These are phyloP conservation scores for Ceratonia siliqua DNA, from an alignment of 306 rosid genomes.

Conservation along the genomic window DNA sequence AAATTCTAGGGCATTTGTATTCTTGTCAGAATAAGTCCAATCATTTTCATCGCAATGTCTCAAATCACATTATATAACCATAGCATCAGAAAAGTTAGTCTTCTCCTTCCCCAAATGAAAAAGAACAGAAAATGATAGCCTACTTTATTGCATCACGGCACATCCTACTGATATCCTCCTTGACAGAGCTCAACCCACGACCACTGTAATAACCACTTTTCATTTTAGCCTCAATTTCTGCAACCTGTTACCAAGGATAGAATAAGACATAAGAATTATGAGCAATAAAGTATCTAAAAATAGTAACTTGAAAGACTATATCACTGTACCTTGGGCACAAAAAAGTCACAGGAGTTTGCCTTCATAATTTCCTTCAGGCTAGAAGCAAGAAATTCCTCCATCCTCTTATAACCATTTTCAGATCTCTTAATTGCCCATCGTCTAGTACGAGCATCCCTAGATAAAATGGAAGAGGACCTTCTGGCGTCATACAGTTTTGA, in stretches of 20 bases:
- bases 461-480: slow-evolving; percentile 91
- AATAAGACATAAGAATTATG: slow-evolving; percentile 14
- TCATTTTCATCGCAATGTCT: slow-evolving; percentile 18
- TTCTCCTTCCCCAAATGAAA: background rate
- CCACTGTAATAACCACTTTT: slow-evolving; percentile 81
- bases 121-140: slow-evolving; percentile 27
- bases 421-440: slow-evolving; percentile 94
- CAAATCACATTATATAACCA: slow-evolving; percentile 8
- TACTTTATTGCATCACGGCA: slow-evolving; percentile 98
- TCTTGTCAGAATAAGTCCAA: slow-evolving; percentile 5
- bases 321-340: slow-evolving; percentile 80
- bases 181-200: slow-evolving; percentile 84
- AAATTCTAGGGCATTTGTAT: slow-evolving; percentile 1
- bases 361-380: slow-evolving; percentile 89
- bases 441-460: slow-evolving; percentile 98
- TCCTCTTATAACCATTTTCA: slow-evolving; percentile 90
- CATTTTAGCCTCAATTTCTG: slow-evolving; percentile 89
- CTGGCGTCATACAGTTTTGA: slow-evolving; percentile 96
- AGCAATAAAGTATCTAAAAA: slow-evolving; percentile 12
- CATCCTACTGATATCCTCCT: slow-evolving; percentile 92
- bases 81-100: slow-evolving; percentile 3
- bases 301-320: slow-evolving; percentile 5
- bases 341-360: slow-evolving; percentile 76
- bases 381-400: slow-evolving; percentile 89
- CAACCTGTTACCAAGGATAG: slow-evolving; percentile 61